phyloP scores from a whole-genome alignment of 2,329 filamentous ascomycete genomes.

The Alternaria arborescens region DNA sequence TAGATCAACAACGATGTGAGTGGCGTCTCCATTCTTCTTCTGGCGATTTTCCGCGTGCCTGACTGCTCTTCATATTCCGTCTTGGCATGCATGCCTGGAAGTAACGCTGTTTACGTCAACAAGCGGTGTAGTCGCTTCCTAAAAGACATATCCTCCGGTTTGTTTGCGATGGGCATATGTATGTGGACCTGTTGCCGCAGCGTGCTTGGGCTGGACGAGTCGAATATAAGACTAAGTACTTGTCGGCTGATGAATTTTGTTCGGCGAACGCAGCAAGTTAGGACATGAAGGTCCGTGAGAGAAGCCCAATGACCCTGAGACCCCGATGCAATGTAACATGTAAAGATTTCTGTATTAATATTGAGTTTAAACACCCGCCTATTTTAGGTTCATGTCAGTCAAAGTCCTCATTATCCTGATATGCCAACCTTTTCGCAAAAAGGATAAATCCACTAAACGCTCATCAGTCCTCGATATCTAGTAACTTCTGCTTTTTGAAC shows the following conservation, averaged over 20 bases:
- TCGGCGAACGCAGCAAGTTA: not conserved
- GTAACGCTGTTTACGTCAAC: not conserved
- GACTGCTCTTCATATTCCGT: not conserved
- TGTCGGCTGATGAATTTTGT: not conserved
- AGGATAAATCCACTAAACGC: not conserved
- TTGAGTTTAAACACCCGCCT: not conserved
- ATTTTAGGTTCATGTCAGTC: not conserved
- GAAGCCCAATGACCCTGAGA: not conserved
- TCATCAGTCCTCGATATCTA: not conserved
- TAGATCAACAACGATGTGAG: not conserved
- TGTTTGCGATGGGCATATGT: not conserved
- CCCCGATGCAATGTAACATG: not conserved
- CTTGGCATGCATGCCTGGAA: not conserved
- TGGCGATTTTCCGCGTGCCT: not conserved
- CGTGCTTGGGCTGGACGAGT: not conserved
- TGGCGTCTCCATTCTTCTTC: not conserved
- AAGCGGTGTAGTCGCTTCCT: not conserved
- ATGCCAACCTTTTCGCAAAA: not conserved
- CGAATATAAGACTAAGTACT: not conserved
- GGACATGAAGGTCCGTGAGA: not conserved
- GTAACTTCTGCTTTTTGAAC: conserved; percentile 19
- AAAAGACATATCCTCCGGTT: too few species aligned
- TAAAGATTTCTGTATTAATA: not conserved
- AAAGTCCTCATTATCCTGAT: not conserved
- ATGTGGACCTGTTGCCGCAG: not conserved